Conservation (phyloP, 1,284 basidiomycete species). For the Ustilago nuda region DNA sequence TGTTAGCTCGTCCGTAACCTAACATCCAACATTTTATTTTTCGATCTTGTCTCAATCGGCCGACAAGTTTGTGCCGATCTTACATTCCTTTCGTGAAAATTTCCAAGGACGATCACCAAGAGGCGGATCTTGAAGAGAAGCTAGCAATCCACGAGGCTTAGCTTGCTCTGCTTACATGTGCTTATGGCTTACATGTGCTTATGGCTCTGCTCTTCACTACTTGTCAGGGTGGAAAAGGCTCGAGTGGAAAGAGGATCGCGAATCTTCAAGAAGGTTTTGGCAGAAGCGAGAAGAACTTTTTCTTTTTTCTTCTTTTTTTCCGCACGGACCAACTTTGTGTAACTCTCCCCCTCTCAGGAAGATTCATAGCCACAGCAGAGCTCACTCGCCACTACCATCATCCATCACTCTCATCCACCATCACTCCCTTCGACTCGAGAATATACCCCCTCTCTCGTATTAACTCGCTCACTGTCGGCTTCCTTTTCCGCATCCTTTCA, state of each 20-base stretch:
- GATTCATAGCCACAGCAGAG: conserved; percentile 7
- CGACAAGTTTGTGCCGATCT: background rate
- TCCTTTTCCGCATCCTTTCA: conserved; percentile 2
- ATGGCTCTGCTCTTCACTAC: background rate
- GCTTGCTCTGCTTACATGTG: background rate
- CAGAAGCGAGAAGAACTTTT: conserved; percentile 47
- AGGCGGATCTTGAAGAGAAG: background rate
- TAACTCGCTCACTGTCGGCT: conserved; percentile 8
- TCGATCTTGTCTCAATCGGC: background rate
- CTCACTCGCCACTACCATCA: conserved; percentile 8
- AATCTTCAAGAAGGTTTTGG: conserved; percentile 44
- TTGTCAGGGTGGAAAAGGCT: background rate
- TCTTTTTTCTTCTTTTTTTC: background rate
- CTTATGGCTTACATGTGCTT: background rate
- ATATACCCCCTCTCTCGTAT: conserved; percentile 19
- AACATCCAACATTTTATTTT: background rate
- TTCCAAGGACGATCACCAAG: conserved; percentile 7
- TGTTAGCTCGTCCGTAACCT: background rate
- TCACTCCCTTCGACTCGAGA: conserved; percentile 8
- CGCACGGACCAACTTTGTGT: no score
- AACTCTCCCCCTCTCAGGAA: background rate
- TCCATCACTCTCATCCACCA: background rate
- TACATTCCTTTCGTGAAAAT: background rate
- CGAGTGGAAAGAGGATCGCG: conserved; percentile 12
- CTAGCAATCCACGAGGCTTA: background rate